These are phyloP conservation scores for Scedosporium apiospermum DNA, from an alignment of 2,329 filamentous ascomycete genomes.

Conservation along the genomic window DNA sequence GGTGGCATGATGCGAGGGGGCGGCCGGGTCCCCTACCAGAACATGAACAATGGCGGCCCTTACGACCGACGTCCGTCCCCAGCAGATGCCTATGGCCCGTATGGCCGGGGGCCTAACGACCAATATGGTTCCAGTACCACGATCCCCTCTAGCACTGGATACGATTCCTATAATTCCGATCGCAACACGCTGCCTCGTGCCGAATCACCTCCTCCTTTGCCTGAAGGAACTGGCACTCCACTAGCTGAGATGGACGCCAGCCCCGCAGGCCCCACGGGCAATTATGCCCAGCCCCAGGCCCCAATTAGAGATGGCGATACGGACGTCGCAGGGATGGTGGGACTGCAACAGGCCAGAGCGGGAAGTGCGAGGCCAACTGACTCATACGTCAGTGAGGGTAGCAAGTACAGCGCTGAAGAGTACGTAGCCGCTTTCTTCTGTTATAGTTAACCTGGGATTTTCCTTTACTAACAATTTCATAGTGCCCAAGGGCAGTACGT, in stretches of 20 bases:
- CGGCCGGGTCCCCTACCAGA: slow-evolving; percentile 29
- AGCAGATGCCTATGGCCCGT: slow-evolving; percentile 26
- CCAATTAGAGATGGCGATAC: slow-evolving; percentile 54
- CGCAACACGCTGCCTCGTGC: slow-evolving; percentile 39
- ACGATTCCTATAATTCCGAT: slow-evolving; percentile 24
- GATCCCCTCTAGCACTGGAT: slow-evolving; percentile 19
- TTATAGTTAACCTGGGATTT: slow-evolving; percentile 3
- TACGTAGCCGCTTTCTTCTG: slow-evolving; percentile 36
- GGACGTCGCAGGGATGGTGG: slow-evolving; percentile 66
- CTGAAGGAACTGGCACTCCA: slow-evolving; percentile 18
- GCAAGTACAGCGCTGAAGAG: slow-evolving; percentile 65
- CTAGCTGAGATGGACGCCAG: slow-evolving; percentile 68
- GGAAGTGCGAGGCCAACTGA: slow-evolving; percentile 18
- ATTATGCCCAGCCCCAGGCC: background rate
- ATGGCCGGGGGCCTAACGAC: slow-evolving; percentile 22
- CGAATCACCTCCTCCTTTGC: slow-evolving; percentile 54
- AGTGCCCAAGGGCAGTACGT: slow-evolving; percentile 42
- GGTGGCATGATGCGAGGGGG: slow-evolving; percentile 18
- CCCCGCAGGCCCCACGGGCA: slow-evolving; percentile 25
- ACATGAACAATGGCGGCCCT: slow-evolving; percentile 26
- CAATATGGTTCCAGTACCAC: slow-evolving; percentile 21
- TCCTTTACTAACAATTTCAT: slow-evolving; percentile 14
- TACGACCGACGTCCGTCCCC: slow-evolving; percentile 29
- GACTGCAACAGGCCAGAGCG: slow-evolving; percentile 49
- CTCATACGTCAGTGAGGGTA: slow-evolving; percentile 54